Conservation (phyloP, 2,329 filamentous ascomycete genomes). For the Drechslerella dactyloides region DNA sequence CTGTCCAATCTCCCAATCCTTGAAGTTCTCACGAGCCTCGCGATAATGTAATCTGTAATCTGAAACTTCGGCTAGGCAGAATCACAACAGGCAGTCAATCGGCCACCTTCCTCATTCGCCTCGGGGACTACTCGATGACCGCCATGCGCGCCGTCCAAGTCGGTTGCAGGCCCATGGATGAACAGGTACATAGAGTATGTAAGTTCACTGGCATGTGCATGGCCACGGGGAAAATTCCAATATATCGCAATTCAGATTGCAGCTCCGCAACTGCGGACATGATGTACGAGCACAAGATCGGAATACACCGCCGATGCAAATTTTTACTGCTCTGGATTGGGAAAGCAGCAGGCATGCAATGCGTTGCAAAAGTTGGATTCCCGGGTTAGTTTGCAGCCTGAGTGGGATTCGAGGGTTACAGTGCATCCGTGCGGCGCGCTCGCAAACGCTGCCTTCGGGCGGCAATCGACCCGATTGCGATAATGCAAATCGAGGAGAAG, state of each 20-base stretch:
- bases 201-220: no score
- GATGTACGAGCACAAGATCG: no score
- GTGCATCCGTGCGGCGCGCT: background rate
- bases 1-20: background rate
- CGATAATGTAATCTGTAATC: constrained; percentile 5
- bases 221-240: no score
- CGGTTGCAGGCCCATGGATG: background rate
- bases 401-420: background rate
- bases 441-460: no score
- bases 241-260: no score
- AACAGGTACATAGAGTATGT: background rate
- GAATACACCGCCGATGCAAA: no score
- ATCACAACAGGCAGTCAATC: constrained; percentile 2
- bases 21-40: background rate
- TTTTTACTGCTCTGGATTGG: background rate
- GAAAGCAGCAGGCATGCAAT: background rate
- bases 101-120: constrained; percentile 32
- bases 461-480: no score
- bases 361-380: constrained; percentile 3
- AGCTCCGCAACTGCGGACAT: no score
- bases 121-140: background rate
- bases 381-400: background rate
- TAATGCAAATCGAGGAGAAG: no score
- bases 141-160: background rate
- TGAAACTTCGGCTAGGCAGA: constrained; percentile 50